Conservation (phyloP, 1,284 basidiomycete species). For the Gomphus bonarii region DNA sequence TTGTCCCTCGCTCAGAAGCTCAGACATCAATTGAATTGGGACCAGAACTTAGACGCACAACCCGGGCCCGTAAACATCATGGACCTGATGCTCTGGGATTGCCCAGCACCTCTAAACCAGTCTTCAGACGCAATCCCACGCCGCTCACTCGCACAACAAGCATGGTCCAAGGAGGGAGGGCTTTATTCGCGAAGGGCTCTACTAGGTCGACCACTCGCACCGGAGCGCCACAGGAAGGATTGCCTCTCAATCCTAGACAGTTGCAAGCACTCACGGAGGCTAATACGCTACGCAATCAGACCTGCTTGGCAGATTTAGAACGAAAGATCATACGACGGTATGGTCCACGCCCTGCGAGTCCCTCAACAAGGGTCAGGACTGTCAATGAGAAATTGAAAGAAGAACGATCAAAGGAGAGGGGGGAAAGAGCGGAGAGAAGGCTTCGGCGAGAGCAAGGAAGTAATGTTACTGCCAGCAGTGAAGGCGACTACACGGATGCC, state of each 20-base stretch:
- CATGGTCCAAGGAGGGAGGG: neutral
- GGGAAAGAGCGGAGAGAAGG: conserved; percentile 56
- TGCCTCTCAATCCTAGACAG: conserved; percentile 47
- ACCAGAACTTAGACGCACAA: conserved; percentile 31
- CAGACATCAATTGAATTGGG: neutral
- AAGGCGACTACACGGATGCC: conserved; percentile 16
- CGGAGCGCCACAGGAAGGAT: conserved; percentile 38
- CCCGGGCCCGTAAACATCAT: conserved; percentile 38
- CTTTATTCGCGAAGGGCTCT: conserved; percentile 17
- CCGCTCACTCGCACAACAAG: neutral
- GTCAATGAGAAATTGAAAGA: conserved; percentile 62
- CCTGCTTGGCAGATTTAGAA: conserved; percentile 44
- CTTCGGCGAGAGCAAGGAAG: conserved; percentile 36
- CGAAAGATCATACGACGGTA: conserved; percentile 60
- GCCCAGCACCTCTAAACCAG: conserved; percentile 14
- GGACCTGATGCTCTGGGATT: conserved; percentile 29
- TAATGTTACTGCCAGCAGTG: conserved; percentile 21
- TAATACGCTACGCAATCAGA: conserved; percentile 63
- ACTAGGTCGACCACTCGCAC: conserved; percentile 27
- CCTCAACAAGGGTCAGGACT: conserved; percentile 64
- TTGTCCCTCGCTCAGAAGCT: neutral
- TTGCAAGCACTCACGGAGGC: conserved; percentile 56
- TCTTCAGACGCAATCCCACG: neutral
- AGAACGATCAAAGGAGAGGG: conserved; percentile 48
- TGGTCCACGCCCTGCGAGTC: conserved; percentile 69